Base-by-base conservation (phyloP, 2,329 filamentous ascomycete species). In the Penicillium sp. region DNA sequence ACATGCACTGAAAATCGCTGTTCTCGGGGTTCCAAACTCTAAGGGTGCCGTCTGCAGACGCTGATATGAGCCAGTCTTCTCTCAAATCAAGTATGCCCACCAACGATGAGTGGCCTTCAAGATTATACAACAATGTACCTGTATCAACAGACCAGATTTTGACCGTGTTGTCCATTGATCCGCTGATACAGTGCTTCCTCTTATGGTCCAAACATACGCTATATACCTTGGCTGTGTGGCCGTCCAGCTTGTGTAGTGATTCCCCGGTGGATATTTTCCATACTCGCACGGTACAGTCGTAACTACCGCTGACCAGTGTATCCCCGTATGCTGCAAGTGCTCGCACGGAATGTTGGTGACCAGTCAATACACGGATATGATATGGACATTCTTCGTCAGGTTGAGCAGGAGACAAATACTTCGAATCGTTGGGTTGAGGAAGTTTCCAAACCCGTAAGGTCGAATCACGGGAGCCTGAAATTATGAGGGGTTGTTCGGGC, bases 211-310 rank as follows among this genome's bases (percentile, higher is more conserved):
- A 79, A 7, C 97, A 94, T 7, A 99, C 94, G 57, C 91, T 96
- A 73, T 99, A 99, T 0, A 99, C 94, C 73, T 97, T 97, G 69
- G 92, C 87, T 0, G 84, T 84, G 71, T 99, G 94, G 0, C 94
- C 94, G 58, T 88, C 85, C 4, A 99, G 80, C 14, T 90, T 85
- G 68, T 96, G 90, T 3, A 94, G 72, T 4, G 88, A 85, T 68
- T 97, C 92, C 45, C 94, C 94, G 0, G 91, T 99, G 50, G 92
- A 97, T 64, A 99, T 96, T 66, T 89, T 92, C 94, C 94, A 99
- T 1, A 99, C 93, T 35, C 93, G 86, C 4, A 99, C 94, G 0
- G 89, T 93, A 72, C 86, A 91, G 70, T 99, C 94, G 71, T 99
- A 99, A 64, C 93, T 97, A 19, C 94, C 94, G 65, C 92, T 97